Percentiles rank a stretch among this genome's conserved stretches.
phyloP scores from a whole-genome alignment of 1,284 basidiomycete genomes.

The Sparassis latifolia region DNA sequence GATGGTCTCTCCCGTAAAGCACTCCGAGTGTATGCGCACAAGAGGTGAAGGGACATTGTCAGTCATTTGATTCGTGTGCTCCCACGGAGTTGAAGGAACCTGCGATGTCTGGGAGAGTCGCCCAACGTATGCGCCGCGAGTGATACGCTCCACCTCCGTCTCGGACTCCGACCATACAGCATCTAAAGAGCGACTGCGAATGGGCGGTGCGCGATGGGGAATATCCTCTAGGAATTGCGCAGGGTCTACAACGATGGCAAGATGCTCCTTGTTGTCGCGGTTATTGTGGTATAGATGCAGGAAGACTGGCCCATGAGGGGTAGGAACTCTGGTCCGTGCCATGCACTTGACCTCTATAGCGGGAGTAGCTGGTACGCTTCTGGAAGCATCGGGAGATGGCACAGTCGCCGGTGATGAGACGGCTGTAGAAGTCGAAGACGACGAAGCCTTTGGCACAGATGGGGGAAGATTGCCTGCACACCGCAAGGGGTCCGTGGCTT shows the following conservation, averaged over 20 bases:
- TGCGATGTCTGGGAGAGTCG: conserved; percentile 61
- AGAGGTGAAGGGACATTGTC: conserved; percentile 65
- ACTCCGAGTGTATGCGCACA: conserved; percentile 96
- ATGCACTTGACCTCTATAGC: conserved; percentile 79
- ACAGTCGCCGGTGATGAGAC: conserved; percentile 4
- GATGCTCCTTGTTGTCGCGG: conserved; percentile 88
- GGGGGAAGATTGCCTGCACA: conserved; percentile 20
- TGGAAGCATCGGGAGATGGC: conserved; percentile 1
- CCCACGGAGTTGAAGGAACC: conserved; percentile 42
- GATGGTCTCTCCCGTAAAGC: conserved; percentile 97
- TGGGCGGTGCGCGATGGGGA: conserved; percentile 40
- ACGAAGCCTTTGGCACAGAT: conserved; percentile 7
- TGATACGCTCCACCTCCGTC: conserved; percentile 91
- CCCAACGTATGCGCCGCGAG: conserved; percentile 91
- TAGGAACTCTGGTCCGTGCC: conserved; percentile 95
- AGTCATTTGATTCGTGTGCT: conserved; percentile 15
- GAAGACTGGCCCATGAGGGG: conserved; percentile 91
- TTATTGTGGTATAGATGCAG: conserved; percentile 94
- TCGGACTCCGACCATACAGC: conserved; percentile 82
- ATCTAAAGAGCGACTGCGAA: conserved; percentile 83
- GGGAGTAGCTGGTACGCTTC: conserved; percentile 9
- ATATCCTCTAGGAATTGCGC: conserved; percentile 57
- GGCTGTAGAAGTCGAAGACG: conserved; percentile 1
- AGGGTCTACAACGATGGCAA: conserved; percentile 94
- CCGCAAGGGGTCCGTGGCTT: conserved; percentile 15